Percentiles rank a stretch among this genome's conserved stretches.
Conservation (phyloP, 805 yeast genomes). For the Sugiyamaella marilandica region DNA sequence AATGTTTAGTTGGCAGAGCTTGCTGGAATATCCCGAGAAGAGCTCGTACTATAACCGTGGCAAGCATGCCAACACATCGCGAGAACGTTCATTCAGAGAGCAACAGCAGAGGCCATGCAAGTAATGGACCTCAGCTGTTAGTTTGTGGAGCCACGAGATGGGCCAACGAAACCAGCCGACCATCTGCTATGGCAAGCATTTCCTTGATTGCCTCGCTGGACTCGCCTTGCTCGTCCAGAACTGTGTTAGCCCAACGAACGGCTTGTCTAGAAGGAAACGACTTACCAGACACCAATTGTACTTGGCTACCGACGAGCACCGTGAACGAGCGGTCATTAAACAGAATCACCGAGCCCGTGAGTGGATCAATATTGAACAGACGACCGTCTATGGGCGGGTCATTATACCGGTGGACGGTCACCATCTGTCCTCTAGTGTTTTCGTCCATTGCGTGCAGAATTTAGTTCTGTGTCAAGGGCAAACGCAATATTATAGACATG, state of each 20-base stretch:
- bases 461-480: no score
- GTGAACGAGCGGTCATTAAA: neutral
- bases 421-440: neutral
- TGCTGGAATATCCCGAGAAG: no score
- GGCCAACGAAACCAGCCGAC: neutral
- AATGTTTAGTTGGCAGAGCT: no score
- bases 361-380: slow-evolving; percentile 5
- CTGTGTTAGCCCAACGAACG: no score
- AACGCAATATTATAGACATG: no score
- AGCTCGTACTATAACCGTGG: no score
- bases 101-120: no score
- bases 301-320: neutral
- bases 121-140: neutral
- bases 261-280: no score
- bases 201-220: neutral
- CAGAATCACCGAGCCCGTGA: neutral
- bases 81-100: no score
- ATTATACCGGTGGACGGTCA: neutral
- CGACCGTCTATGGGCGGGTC: neutral
- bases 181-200: neutral
- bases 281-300: neutral
- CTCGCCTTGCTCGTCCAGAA: neutral
- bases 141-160: neutral
- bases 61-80: no score
- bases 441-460: neutral